Evolutionary conservation across 768 basidiomycete species (phyloP), one percentile per base, ranked within the genome.

Genomic region (Lactifluus pinguis): DNA sequence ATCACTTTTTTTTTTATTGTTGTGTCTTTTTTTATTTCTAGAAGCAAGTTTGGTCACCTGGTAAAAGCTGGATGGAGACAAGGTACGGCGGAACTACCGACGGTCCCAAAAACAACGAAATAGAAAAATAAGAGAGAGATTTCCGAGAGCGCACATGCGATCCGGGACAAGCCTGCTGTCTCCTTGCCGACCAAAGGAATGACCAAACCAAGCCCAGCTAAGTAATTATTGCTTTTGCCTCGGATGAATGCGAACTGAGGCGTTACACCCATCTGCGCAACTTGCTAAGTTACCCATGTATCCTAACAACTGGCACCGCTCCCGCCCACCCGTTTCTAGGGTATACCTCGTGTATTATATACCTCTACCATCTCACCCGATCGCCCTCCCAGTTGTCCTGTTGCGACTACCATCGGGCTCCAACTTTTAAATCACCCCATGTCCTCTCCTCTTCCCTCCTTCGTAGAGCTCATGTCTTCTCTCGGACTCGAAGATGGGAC

Each of bases 391-490:
- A 51, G 63, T 66, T 66, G 65, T 49, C 54, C 61, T 55, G 53
- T 64, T 42, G 65, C 50, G 49, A 59, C 63, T 63, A 44, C 48
- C 62, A 14, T 51, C 56, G 55, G 21, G 56, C 63, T 47, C 30
- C 60, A 54, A 66, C 66, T 67, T 66, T 67, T 66, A 70, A 54
- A 52, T 65, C 48, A 53, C 55, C 53, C 25, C 68, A 89, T 86
- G 85, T 76, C 85, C 70, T 73, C 87, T 68, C 73, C 87, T 68
- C 84, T 92, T 68, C 90, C 90, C 69, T 91, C 90, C 59, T 92
- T 92, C 72, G 84, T 89, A 60, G 85, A 91, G 75, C 86, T 92
- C 71, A 89, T 92, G 88, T 82, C 83, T 64, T 82, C 90, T 62
- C 77, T 92, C 66, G 90, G 87, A 65, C 78, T 92, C 72, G 83